Evolutionary conservation across 331 rosid genomes (phyloP).

Genomic region (Arachis monticola): DNA sequence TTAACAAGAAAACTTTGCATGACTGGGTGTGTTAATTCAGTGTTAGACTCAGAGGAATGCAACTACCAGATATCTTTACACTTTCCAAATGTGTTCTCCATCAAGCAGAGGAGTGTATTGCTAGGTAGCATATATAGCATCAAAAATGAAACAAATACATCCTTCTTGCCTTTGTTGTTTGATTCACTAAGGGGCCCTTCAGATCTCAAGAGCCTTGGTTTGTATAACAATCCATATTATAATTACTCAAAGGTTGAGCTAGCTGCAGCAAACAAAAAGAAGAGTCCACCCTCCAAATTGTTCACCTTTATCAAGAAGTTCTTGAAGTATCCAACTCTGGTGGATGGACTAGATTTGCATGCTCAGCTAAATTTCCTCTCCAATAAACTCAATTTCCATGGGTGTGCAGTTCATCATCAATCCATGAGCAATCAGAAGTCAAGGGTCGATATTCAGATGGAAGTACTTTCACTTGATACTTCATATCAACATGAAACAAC

Average conservation of each 20-base stretch:
- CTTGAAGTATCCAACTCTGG: constrained; percentile 35
- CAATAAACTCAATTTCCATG: constrained; percentile 10
- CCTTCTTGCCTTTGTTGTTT: constrained; percentile 22
- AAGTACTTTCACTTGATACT: constrained; percentile 26
- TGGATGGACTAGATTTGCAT: constrained; percentile 19
- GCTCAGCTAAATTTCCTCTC: constrained; percentile 4
- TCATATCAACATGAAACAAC: neutral
- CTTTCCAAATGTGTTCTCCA: constrained; percentile 23
- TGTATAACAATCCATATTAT: constrained; percentile 1
- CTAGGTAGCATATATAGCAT: constrained; percentile 22
- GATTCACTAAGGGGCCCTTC: neutral
- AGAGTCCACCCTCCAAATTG: constrained; percentile 14
- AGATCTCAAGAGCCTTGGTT: constrained; percentile 4
- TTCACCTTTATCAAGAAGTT: constrained; percentile 23
- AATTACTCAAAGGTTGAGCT: constrained; percentile 31
- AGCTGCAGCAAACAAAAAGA: constrained; percentile 8
- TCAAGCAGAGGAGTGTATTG: constrained; percentile 26
- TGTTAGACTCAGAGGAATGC: neutral
- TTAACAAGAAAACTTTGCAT: constrained; percentile 31
- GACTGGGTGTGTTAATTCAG: constrained; percentile 28
- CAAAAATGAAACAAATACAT: constrained; percentile 15
- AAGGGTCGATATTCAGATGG: constrained; percentile 31
- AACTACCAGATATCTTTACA: constrained; percentile 7
- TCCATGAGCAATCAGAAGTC: neutral
- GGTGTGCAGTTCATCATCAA: constrained; percentile 24